Conservation (phyloP, 2,329 filamentous ascomycete species). For the Colletotrichum graminicola region DNA sequence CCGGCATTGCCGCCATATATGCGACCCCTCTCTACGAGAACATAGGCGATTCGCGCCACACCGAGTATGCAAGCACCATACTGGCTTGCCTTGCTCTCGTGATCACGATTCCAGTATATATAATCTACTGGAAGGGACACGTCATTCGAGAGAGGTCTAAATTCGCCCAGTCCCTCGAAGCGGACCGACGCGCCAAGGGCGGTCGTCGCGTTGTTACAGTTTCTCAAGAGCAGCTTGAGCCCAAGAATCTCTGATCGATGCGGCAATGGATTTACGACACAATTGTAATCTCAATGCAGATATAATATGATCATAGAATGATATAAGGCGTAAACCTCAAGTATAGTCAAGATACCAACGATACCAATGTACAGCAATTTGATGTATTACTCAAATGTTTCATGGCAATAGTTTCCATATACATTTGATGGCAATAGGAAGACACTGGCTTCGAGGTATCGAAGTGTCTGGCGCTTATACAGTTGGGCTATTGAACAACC, state of each 20-base stretch:
- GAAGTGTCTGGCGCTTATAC: too few species aligned
- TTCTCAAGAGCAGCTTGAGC: conserved; percentile 26
- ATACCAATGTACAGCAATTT: background rate
- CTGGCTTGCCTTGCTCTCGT: conserved; percentile 57
- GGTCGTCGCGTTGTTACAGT: conserved; percentile 26
- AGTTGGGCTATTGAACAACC: too few species aligned
- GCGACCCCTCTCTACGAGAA: conserved; percentile 67
- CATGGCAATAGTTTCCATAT: too few species aligned
- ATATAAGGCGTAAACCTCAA: too few species aligned
- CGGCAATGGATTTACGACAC: fast-evolving
- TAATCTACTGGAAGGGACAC: conserved; percentile 42
- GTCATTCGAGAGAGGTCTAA: conserved; percentile 40
- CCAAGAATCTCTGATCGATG: background rate
- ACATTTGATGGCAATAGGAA: too few species aligned
- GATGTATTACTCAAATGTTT: background rate
- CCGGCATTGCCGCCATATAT: conserved; percentile 72
- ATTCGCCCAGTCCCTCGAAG: conserved; percentile 38
- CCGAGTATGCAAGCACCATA: conserved; percentile 66
- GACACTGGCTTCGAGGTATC: too few species aligned
- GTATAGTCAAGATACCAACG: background rate
- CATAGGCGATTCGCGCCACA: conserved; percentile 55
- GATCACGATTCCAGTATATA: conserved; percentile 40
- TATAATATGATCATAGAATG: background rate
- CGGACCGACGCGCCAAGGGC: conserved; percentile 25
- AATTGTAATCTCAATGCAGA: background rate